Percentiles rank a stretch among this genome's conserved stretches.
Conservation (phyloP, 1,284 basidiomycete genomes). For the Ganoderma leucocontextum region DNA sequence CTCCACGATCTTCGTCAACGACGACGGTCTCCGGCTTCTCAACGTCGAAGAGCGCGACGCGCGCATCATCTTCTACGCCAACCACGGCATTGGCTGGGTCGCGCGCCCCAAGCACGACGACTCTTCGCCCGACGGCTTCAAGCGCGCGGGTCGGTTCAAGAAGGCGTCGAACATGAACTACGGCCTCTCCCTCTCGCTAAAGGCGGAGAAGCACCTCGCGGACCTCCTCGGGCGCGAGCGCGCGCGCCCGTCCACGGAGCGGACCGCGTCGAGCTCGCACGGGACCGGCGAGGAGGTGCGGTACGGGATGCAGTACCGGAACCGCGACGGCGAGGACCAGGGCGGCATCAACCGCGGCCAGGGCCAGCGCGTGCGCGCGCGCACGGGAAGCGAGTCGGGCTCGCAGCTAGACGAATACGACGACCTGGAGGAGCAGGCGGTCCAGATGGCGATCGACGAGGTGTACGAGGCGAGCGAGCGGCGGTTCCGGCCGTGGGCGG, state of each 20-base stretch:
- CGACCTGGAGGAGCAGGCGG: conserved; percentile 50
- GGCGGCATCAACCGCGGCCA: conserved; percentile 34
- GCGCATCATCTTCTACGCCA: conserved; percentile 79
- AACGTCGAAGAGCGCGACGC: conserved; percentile 66
- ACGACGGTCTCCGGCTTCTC: conserved; percentile 62
- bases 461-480: conserved; percentile 49
- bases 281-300: conserved; percentile 36
- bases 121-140: conserved; percentile 64
- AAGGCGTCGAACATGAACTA: conserved; percentile 94
- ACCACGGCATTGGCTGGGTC: conserved; percentile 86
- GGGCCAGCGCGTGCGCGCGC: conserved; percentile 30
- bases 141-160: conserved; percentile 90
- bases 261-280: conserved; percentile 16
- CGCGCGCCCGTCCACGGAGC: conserved; percentile 13
- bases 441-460: conserved; percentile 52
- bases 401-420: conserved; percentile 37
- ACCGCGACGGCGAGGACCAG: conserved; percentile 45
- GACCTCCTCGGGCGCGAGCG: conserved; percentile 47
- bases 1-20: conserved; percentile 58
- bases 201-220: conserved; percentile 77
- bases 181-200: conserved; percentile 74
- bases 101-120: conserved; percentile 77
- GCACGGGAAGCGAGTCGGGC: conserved; percentile 7
- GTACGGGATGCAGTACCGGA: conserved; percentile 47
- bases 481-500: conserved; percentile 51